Evolutionary conservation across 78 protist species (phyloP).

Genomic region (Dictyostelium citrinum): DNA sequence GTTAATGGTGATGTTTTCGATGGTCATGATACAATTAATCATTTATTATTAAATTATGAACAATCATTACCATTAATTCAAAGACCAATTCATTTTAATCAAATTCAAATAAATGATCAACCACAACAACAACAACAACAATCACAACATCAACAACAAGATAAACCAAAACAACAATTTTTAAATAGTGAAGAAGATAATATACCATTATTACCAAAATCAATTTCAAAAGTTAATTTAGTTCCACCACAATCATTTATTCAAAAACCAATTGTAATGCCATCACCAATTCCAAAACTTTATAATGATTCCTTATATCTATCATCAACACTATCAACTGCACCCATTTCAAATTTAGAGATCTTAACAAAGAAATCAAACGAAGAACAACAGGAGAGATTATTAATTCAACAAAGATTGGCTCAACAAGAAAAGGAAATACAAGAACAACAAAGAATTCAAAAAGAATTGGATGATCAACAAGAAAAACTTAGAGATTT

Average conservation of each 20-base stretch:
- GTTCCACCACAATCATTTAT: background rate
- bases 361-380: background rate
- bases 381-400: background rate
- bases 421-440: background rate
- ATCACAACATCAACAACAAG: background rate
- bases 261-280: constrained; percentile 4
- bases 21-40: constrained; percentile 1
- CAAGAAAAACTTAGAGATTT: background rate
- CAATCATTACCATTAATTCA: constrained; percentile 10
- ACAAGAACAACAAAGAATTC: background rate
- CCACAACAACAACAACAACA: background rate
- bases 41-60: constrained; percentile 13
- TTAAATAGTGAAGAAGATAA: constrained; percentile 1
- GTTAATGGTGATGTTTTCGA: background rate
- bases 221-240: background rate
- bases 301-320: background rate
- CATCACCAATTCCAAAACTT: background rate
- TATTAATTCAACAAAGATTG: background rate
- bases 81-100: background rate
- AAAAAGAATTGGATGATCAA: background rate
- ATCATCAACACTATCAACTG: background rate
- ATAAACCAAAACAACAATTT: background rate
- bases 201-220: constrained; percentile 57
- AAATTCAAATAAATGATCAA: background rate
- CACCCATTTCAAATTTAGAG: background rate